phyloP scores from a whole-genome alignment of 2,329 filamentous ascomycete species.

The Cercospora sojina region DNA sequence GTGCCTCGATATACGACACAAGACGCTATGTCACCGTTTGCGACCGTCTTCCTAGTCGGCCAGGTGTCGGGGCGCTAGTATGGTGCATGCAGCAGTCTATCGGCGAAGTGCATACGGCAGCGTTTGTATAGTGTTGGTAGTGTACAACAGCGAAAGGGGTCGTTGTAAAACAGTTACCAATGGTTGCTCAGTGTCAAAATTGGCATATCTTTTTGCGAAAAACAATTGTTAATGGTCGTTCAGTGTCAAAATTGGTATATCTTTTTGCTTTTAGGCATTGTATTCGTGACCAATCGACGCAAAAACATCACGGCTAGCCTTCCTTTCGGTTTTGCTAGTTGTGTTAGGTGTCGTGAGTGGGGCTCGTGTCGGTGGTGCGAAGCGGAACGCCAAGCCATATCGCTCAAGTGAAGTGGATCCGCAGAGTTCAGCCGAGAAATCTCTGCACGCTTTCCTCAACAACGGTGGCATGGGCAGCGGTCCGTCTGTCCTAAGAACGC shows the following conservation, averaged over 20 bases:
- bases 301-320: not conserved
- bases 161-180: not conserved
- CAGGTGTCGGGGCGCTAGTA: too few relatives aligned
- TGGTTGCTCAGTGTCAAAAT: not conserved
- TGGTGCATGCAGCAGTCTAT: too few relatives aligned
- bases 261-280: not conserved
- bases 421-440: not conserved
- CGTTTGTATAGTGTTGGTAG: too few relatives aligned
- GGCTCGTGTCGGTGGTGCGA: too few relatives aligned
- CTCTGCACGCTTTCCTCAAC: not conserved
- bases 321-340: too few relatives aligned
- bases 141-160: too few relatives aligned
- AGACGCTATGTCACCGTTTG: too few relatives aligned
- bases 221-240: not conserved
- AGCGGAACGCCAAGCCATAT: not conserved
- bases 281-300: not conserved
- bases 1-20: too few relatives aligned
- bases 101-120: too few relatives aligned
- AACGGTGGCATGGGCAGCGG: not conserved
- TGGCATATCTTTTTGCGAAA: not conserved
- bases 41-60: too few relatives aligned
- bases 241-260: not conserved
- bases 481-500: not conserved
- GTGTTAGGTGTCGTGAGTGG: not conserved
- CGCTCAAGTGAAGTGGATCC: not conserved